phyloP scores from a whole-genome alignment of 2,329 filamentous ascomycete species.

The Cytospora piceicola region DNA sequence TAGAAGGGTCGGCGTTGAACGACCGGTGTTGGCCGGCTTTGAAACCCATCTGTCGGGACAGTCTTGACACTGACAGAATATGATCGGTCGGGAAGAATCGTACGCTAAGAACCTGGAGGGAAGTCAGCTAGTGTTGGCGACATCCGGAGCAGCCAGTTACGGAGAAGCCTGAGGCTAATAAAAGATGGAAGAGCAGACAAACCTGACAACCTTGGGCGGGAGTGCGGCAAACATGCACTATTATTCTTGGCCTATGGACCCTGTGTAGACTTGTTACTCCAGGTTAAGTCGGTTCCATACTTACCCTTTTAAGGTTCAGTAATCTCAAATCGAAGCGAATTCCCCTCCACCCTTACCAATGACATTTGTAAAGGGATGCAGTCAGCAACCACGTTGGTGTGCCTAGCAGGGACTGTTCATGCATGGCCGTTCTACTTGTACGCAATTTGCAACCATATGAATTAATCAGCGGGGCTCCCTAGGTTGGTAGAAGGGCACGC shows the following conservation, averaged over 20 bases:
- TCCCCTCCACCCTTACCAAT: background rate
- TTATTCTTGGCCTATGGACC: background rate
- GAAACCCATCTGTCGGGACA: too few relatives aligned
- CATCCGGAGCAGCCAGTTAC: too few relatives aligned
- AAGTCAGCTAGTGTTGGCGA: too few relatives aligned
- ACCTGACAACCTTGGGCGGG: background rate
- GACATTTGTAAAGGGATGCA: background rate
- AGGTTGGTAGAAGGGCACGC: background rate
- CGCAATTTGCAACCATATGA: background rate
- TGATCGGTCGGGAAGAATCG: too few relatives aligned
- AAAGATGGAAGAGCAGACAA: background rate
- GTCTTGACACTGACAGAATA: background rate
- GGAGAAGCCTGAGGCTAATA: too few relatives aligned
- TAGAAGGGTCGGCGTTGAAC: background rate
- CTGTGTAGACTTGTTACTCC: background rate
- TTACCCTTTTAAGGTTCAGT: background rate
- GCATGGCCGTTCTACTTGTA: too few relatives aligned
- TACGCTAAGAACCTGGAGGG: too few relatives aligned
- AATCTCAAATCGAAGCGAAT: background rate
- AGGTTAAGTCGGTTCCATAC: too few relatives aligned
- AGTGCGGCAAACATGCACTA: background rate
- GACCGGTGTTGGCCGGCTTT: background rate
- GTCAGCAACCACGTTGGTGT: background rate
- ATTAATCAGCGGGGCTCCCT: background rate
- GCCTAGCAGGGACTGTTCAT: background rate